A percentile compares a stretch with the other conserved stretches of the same genome.
Conservation (phyloP, 371 early-diverging fungal genomes). For the Umbelopsis sp. region DNA sequence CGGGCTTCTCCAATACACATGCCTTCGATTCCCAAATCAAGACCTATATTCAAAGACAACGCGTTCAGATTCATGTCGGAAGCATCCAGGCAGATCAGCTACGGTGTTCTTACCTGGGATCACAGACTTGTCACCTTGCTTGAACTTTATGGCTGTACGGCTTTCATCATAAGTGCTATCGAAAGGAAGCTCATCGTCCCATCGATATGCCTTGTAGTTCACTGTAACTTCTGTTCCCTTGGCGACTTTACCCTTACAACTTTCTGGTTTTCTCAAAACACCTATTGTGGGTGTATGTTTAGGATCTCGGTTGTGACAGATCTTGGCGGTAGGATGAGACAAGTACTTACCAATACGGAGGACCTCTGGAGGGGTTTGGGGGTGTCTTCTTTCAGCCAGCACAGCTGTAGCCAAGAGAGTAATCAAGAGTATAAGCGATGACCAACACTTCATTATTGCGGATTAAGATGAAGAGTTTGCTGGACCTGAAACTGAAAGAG, state of each 20-base stretch:
- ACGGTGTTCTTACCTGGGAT: constrained; percentile 17
- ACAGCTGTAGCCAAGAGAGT: constrained; percentile 8
- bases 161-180: constrained; percentile 33
- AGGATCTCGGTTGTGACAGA: neutral
- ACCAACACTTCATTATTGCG: constrained; percentile 10
- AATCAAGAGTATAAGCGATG: neutral
- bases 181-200: constrained; percentile 36
- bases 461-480: constrained; percentile 4
- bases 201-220: constrained; percentile 37
- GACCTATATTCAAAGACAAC: constrained; percentile 34
- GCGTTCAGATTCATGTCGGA: too few relatives aligned
- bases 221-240: constrained; percentile 31
- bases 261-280: constrained; percentile 27
- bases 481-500: neutral
- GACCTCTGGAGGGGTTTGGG: neutral
- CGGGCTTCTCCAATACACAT: constrained; percentile 76
- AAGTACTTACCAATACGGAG: constrained; percentile 5
- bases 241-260: constrained; percentile 29
- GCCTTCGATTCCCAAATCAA: constrained; percentile 70
- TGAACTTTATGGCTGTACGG: constrained; percentile 23
- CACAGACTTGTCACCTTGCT: constrained; percentile 28
- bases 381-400: neutral
- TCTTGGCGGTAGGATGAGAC: too few relatives aligned
- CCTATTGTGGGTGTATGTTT: constrained; percentile 19
- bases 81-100: constrained; percentile 23